These are phyloP conservation scores for Buddleja alternifolia DNA, from an alignment of 257 asterid species.

Conservation along the genomic window DNA sequence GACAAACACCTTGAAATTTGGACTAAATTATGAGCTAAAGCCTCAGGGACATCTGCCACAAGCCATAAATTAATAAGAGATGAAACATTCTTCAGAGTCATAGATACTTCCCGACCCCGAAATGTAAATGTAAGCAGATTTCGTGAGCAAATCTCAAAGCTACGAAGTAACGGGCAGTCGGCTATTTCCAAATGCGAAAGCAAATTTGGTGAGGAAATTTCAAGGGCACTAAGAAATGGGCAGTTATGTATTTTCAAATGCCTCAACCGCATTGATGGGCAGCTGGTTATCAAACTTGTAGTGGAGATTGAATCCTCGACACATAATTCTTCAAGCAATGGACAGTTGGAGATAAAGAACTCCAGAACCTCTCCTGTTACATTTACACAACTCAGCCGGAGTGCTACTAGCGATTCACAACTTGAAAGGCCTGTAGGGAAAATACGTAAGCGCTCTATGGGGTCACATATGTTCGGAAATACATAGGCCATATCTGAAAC, in stretches of 20 bases:
- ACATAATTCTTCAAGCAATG: background rate
- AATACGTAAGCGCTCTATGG: background rate
- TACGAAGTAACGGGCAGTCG: too few species aligned
- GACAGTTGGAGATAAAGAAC: constrained; percentile 8
- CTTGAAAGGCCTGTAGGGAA: background rate
- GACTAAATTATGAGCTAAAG: background rate
- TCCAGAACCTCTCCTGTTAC: background rate
- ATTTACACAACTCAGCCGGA: background rate
- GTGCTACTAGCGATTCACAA: constrained; percentile 1
- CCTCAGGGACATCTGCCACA: background rate
- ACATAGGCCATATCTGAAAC: background rate
- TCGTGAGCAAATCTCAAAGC: too few species aligned
- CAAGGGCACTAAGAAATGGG: background rate
- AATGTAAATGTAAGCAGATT: background rate
- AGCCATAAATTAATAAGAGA: constrained; percentile 11
- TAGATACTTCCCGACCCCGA: too few species aligned
- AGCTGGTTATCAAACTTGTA: background rate
- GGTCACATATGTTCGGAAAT: background rate
- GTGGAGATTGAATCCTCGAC: background rate
- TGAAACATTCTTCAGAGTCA: background rate
- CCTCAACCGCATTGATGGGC: constrained; percentile 2
- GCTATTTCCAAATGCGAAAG: too few species aligned
- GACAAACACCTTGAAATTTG: background rate
- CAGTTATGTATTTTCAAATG: background rate
- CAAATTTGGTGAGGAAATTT: background rate